phyloP scores from a whole-genome alignment of 768 basidiomycete genomes.

The Mycena leptocephala region DNA sequence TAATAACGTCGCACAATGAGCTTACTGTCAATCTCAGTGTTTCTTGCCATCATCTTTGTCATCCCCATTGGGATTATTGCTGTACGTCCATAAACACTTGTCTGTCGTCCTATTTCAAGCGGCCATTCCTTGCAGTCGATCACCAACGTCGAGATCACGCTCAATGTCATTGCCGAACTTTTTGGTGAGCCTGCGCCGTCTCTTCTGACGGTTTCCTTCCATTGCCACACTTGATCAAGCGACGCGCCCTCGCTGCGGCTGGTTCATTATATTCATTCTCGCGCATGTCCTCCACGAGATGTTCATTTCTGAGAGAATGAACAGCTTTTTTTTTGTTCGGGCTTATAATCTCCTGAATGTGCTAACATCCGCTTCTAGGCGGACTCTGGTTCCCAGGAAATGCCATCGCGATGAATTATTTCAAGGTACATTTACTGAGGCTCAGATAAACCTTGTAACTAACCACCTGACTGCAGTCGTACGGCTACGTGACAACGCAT shows the following conservation, averaged over 20 bases:
- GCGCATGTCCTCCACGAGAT: no score
- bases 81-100: background rate
- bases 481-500: constrained; percentile 47
- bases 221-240: no score
- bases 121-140: constrained; percentile 38
- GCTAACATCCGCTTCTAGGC: no score
- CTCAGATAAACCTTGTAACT: no score
- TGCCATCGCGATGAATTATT: constrained; percentile 51
- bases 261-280: no score
- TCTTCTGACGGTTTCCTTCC: no score
- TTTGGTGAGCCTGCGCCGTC: constrained; percentile 36
- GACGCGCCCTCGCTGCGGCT: no score
- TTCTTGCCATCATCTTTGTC: constrained; percentile 35
- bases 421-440: constrained; percentile 34
- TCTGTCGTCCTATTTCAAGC: background rate
- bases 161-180: constrained; percentile 58
- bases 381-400: constrained; percentile 48
- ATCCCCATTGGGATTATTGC: constrained; percentile 51
- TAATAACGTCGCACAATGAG: background rate
- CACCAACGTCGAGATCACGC: constrained; percentile 51
- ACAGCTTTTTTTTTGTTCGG: no score
- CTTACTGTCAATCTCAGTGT: constrained; percentile 13
- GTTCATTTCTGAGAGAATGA: no score
- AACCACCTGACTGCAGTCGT: constrained; percentile 36
- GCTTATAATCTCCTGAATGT: no score